A percentile compares a stretch with the other conserved stretches of the same genome.
phyloP scores from a whole-genome alignment of 495 filamentous ascomycete genomes.

The Viridothelium virens region DNA sequence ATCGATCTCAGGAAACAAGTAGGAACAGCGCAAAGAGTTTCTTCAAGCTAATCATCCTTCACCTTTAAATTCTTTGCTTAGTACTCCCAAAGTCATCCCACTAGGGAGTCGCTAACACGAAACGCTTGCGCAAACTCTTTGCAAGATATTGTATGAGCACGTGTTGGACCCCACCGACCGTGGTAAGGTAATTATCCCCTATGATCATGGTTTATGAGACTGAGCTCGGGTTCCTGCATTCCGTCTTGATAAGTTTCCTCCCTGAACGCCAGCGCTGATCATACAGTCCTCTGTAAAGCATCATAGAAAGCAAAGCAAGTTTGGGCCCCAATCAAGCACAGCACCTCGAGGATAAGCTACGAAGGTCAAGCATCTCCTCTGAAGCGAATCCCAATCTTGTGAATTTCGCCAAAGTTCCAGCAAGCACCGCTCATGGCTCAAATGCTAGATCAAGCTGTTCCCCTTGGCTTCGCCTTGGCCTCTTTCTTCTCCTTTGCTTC shows the following conservation, averaged over 20 bases:
- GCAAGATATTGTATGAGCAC: too few species aligned
- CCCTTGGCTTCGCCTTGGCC: slow-evolving; percentile 77
- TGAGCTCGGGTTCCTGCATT: background rate
- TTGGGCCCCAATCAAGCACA: background rate
- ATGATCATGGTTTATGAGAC: too few species aligned
- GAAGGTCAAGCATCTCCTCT: background rate
- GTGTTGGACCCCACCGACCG: too few species aligned
- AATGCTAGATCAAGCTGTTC: slow-evolving; percentile 40
- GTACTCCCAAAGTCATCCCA: too few species aligned
- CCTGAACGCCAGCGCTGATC: slow-evolving; percentile 1
- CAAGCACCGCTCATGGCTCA: background rate
- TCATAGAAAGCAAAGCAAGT: background rate
- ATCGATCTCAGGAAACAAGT: too few species aligned
- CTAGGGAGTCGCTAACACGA: too few species aligned
- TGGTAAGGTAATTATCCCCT: too few species aligned
- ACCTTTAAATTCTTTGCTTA: too few species aligned
- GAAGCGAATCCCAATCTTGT: background rate
- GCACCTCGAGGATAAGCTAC: background rate
- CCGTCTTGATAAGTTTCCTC: background rate
- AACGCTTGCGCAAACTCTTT: too few species aligned
- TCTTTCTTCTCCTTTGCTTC: slow-evolving; percentile 83
- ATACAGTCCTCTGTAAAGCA: background rate
- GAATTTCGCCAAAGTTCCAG: background rate
- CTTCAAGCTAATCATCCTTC: too few species aligned
- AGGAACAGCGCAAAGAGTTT: too few species aligned